Base-by-base conservation (phyloP, 495 filamentous ascomycete species). In the Podospora tetraspora region DNA sequence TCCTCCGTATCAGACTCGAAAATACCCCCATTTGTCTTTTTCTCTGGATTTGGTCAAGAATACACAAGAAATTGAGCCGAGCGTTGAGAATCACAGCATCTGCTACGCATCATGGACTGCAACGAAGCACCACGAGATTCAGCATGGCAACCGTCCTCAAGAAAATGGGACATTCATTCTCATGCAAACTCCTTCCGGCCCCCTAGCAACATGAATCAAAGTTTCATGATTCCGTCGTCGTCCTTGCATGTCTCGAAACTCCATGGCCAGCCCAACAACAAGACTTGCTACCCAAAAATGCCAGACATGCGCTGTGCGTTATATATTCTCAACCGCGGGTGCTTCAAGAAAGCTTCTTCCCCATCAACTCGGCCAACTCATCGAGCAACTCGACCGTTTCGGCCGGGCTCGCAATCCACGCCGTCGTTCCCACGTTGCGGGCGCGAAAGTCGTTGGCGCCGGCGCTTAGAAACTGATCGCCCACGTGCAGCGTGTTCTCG, bases 381-480 rank as follows among this genome's bases (percentile, higher is more conserved):
- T 97, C 93, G 60, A 98, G 77, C 66, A 97, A 78, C 70, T 90
- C 86, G 8, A 97, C 91, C 43, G 96, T 98, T 81, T 99, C 96
- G 1, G 84, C 81, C 0, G 95, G 95, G 73, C 83, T 97, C 13
- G 96, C 94, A 69, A 99, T 97, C 96, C 95, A 99, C 6, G 86
- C 86, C 24, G 87, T 88, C 6, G 86, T 88, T 10, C 85, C 86
- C n/a, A 87, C 86, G 69, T 82, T 86, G 62, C 87, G 75, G 21
- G 86, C 93, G 83, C 97, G 95, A 80, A 98, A 98, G 76, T 98
- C 96, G 79, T 99, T 99, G 4, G 93, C 93, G 0, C 96, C 96
- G 11, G 93, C 96, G 30, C 89, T 93, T 66, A 99, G 80, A 77
- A 99, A 99, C 80, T 99, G 95, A 77, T 99, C 95, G 29, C 94